Evolutionary conservation across 2,329 filamentous ascomycete species (phyloP), one percentile per base, ranked within the genome.

Genomic region (Colletotrichum euphorbiae): DNA sequence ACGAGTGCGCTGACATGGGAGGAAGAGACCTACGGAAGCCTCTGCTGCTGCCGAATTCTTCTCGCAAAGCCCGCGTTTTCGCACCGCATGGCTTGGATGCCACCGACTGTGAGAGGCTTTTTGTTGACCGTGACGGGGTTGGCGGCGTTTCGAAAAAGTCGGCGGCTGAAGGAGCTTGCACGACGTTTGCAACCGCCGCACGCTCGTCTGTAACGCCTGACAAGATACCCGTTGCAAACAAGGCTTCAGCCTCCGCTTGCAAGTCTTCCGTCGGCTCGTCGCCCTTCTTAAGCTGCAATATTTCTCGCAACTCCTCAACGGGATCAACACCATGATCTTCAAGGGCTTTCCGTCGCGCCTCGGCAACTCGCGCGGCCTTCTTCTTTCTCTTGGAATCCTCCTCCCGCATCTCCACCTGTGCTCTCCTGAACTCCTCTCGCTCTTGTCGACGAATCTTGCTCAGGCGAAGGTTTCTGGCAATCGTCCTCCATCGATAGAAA

Each of bases 401-500:
- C 17, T 71, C 75, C 38, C 76, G 75, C 60, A 80, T 80, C 6
- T 79, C 78, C 31, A 79, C 75, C 28, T 80, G 80, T 3, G 78
- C 77, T 28, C 79, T 77, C 33, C 81, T 81, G 73, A 84, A 87
- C 2, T 78, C 76, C 31, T 87, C 84, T 57, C 84, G 82, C 19
- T 84, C 85, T 45, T 82, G 80, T 36, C 80, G 80, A 7, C 87
- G 84, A 21, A 87, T 81, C n/a, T 80, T 80, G 63, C 82, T 80
- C 15, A 85, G 80, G 3, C 83, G 81, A 17, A 80, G 81, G 51
- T 82, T 80, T 12, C 85, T 80, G 8, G 83, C 84, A 43, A 77
- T 81, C 13, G 83, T 75, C 55, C 82, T 84, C 87, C 87, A 89
- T 17, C 79, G 79, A 71, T 88, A 88, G 68, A 89, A 88, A 74